Base-by-base conservation (phyloP, 2,329 filamentous ascomycete genomes). In the Metarhizium rileyi region DNA sequence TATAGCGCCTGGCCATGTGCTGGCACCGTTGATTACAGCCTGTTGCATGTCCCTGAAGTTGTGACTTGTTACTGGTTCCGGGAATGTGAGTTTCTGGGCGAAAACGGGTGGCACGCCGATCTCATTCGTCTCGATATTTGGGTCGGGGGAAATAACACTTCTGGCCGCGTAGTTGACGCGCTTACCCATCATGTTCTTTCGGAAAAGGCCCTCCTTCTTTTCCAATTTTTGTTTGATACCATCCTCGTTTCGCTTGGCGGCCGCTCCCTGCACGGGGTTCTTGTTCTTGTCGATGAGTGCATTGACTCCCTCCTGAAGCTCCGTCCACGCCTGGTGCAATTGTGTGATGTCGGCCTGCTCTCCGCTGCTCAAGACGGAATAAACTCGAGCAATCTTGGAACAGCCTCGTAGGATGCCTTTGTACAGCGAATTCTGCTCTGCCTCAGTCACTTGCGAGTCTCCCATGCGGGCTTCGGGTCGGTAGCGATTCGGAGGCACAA, bases 111-210 rank as follows among this genome's bases (percentile, higher is more conserved):
- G 93, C 3, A 98, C 91, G 66, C 93, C 93, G 57, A 98, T 97
- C 69, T 98, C 93, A 66, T 95, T 97, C 18, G 93, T 97, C 67
- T 98, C 93, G 61, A 98, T 95, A 63, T 97, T 98, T 3, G 93
- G 93, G 63, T 98, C 93, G 0, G 93, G 93, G 9, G 91, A 97
- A 59, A 98, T 98, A 65, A 98, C 93, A 77, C 87, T 95, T 66
- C 93, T 86, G 35, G 93, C 93, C 46, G 93, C 93, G 65, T 93
- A 97, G 67, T 98, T 97, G 70, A 98, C 93, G 74, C 93, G 90
- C 75, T 98, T 98, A 53, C 93, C 93, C 93, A 98, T 98, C 93
- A 98, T 97, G 69, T 98, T 96, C 74, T 95, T 97, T 60, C 93
- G 80, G 75, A 98, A 98, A 27, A 98, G 76, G 56, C 93, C 93